Conservation (phyloP, 257 asterid species). For the Solanum stenotomum region DNA sequence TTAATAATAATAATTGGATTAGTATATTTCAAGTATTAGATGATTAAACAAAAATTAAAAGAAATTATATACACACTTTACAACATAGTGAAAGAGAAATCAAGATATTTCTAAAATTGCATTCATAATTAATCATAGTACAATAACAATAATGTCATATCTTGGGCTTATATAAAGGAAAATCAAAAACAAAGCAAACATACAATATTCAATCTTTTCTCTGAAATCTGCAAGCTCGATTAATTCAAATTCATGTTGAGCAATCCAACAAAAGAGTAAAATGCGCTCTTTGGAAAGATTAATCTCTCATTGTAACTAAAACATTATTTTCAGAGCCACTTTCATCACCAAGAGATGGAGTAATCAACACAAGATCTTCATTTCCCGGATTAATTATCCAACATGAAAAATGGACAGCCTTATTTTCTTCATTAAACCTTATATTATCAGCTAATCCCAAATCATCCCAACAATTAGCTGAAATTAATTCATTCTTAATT, state of each 20-base stretch:
- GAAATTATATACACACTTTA: not conserved
- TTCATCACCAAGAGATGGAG: slow-evolving; percentile 15
- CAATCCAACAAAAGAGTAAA: not conserved
- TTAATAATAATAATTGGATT: not conserved
- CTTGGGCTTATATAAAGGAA: not conserved
- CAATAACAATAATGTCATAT: not conserved
- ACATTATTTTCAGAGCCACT: slow-evolving; percentile 11
- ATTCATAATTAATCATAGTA: not conserved
- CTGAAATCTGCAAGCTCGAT: not conserved
- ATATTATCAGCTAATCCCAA: slow-evolving; percentile 15
- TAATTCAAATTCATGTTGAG: not conserved
- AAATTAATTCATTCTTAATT: not conserved
- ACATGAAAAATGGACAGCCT: slow-evolving; percentile 30
- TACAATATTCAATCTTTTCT: not conserved
- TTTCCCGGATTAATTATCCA: slow-evolving; percentile 45
- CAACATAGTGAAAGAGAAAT: not conserved
- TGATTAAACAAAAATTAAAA: not conserved
- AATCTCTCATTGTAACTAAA: slow-evolving; percentile 10
- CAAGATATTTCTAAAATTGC: not conserved
- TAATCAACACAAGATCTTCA: slow-evolving; percentile 40
- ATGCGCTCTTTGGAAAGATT: not conserved
- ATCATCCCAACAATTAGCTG: slow-evolving; percentile 32
- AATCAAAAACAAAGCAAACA: not conserved
- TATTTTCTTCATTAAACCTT: slow-evolving; percentile 31
- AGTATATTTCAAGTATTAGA: not conserved